Evolutionary conservation across 208 protist species (phyloP), one percentile per base, ranked within the genome.

Genomic region (Borovskyia barvae): DNA sequence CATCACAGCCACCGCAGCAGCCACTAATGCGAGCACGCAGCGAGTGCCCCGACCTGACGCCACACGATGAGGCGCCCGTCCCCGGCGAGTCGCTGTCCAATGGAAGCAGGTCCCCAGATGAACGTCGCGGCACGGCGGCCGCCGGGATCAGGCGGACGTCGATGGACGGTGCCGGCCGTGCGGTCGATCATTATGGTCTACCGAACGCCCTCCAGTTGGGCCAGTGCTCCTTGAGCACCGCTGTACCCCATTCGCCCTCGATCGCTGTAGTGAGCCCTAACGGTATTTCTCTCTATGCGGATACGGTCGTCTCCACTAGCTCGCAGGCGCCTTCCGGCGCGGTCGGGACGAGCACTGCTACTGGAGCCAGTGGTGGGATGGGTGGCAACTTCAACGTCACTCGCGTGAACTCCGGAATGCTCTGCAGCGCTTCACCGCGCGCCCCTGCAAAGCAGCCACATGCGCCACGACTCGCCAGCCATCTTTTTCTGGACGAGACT

Each of bases 401-500:
- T 29, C 19, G 6, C 26, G 5, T 30, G 3, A 47, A 5, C 5
- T 6, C 46, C n/a, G 22, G 25, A n/a, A 43, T 19, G 3, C 32
- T 33, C 5, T 39, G 25, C 46, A 53, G 26, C 20, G 36, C 29
- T 29, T 41, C 52, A 20, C 30, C 28, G n/a, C 45, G 60, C 3
- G 35, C 8, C 12, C 11, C n/a, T 15, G 52, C 29, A 0, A 25
- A 28, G 29, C 29, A 43, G 5, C 35, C 29, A 6, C 63, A 47
- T 14, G 45, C 63, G 45, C 63, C 63, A 36, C 63, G 53, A 5
- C 53, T 69, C 20, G 37, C 63, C 12, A 69, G 63, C 24, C 53
- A 69, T 42, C 63, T 69, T 11, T 56, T 69, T 25, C 47, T 62
- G 11, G 63, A 69, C 15, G 32, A 33, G 14, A 37, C 35, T 2